Conservation (phyloP, 2,329 filamentous ascomycete species). For the Cytospora mali region DNA sequence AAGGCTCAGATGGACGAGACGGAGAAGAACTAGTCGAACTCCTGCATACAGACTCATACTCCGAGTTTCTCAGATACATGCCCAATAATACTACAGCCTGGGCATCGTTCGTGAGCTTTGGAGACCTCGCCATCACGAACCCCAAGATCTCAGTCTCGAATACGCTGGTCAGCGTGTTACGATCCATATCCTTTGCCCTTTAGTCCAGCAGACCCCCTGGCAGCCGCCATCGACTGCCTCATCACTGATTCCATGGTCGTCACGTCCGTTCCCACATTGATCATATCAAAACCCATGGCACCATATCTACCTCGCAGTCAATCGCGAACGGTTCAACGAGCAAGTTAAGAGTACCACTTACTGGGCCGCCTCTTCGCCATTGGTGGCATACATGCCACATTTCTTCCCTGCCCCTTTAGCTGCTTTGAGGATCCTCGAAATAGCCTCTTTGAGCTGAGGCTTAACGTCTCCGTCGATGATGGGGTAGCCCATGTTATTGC, state of each 20-base stretch:
- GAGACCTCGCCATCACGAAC: neutral
- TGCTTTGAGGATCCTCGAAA: conserved; percentile 60
- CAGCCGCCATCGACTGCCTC: conserved; percentile 49
- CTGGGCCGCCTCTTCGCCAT: conserved; percentile 56
- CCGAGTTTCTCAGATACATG: neutral
- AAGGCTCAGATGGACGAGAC: conserved; percentile 68
- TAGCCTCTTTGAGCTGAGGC: conserved; percentile 60
- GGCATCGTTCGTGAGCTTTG: neutral
- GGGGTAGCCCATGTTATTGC: conserved; percentile 63
- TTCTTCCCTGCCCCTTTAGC: conserved; percentile 66
- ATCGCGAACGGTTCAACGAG: neutral
- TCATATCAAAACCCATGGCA: conserved; percentile 63
- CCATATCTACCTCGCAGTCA: conserved; percentile 43
- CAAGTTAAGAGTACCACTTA: neutral
- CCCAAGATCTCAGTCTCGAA: neutral
- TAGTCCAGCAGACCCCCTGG: conserved; percentile 44
- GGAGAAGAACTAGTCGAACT: conserved; percentile 37
- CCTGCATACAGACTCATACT: neutral
- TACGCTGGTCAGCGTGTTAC: conserved; percentile 23
- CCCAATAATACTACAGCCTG: neutral
- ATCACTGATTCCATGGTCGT: conserved; percentile 52
- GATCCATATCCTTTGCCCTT: conserved; percentile 46
- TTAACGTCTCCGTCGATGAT: conserved; percentile 63
- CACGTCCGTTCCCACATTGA: conserved; percentile 60
- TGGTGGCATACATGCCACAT: conserved; percentile 61